These are phyloP conservation scores for Ambrosiella beaveri DNA, from an alignment of 2,329 filamentous ascomycete species.

Conservation along the genomic window DNA sequence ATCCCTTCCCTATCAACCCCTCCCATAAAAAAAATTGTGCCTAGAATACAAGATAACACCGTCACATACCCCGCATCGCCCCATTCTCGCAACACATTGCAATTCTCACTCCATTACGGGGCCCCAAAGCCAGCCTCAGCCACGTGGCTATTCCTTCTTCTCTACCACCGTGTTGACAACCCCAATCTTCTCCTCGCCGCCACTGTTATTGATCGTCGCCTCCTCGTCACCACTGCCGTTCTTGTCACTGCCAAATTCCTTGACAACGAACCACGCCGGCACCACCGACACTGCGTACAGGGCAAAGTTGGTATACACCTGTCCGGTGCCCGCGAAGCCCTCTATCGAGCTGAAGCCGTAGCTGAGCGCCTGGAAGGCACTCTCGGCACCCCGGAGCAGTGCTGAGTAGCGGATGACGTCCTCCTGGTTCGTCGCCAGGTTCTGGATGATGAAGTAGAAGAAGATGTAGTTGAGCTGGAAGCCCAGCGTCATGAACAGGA, in stretches of 20 bases:
- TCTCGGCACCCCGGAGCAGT: constrained; percentile 52
- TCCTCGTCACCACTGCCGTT: neutral
- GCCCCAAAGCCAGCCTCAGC: neutral
- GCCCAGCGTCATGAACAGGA: constrained; percentile 46
- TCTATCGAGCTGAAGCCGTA: constrained; percentile 48
- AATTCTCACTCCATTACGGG: neutral
- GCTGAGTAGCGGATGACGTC: constrained; percentile 53
- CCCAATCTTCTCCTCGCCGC: constrained; percentile 19
- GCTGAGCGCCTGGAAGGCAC: constrained; percentile 54
- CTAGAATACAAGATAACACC: neutral
- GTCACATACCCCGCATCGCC: neutral
- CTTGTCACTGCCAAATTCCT: constrained; percentile 28
- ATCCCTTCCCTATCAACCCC: neutral
- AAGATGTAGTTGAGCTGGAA: constrained; percentile 63
- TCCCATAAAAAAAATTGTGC: neutral
- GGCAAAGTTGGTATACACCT: constrained; percentile 52
- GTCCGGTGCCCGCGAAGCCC: constrained; percentile 47
- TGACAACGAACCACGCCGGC: constrained; percentile 51
- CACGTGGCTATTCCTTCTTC: neutral
- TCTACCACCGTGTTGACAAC: neutral
- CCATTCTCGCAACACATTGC: neutral
- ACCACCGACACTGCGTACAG: constrained; percentile 47
- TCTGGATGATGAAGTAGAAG: constrained; percentile 54
- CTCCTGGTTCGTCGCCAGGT: constrained; percentile 41
- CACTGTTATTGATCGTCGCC: neutral